Evolutionary conservation across 1,284 basidiomycete genomes (phyloP).

Genomic region (Porphyrellus sp.): DNA sequence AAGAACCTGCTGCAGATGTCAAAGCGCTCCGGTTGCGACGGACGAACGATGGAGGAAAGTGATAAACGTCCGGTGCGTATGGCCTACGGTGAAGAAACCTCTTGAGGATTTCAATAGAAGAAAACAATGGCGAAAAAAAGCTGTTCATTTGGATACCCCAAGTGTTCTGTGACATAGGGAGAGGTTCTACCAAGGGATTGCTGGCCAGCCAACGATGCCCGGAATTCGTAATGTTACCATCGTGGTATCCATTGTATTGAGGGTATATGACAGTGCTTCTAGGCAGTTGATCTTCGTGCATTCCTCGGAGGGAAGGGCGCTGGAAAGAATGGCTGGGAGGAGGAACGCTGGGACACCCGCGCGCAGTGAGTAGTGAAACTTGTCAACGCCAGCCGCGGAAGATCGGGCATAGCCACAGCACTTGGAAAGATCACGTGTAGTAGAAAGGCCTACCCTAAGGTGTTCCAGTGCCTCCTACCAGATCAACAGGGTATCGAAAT

Average conservation of each 20-base stretch:
- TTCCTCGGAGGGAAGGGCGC: slow-evolving; percentile 15
- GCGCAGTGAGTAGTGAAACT: slow-evolving; percentile 3
- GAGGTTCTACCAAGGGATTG: slow-evolving; percentile 14
- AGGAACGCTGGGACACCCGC: neutral
- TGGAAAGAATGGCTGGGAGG: neutral
- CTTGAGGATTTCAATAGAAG: slow-evolving; percentile 19
- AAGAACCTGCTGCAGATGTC: slow-evolving; percentile 12
- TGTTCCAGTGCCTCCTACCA: neutral
- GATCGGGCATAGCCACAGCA: slow-evolving; percentile 9
- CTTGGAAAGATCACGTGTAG: slow-evolving; percentile 21
- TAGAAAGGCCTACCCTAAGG: slow-evolving; percentile 19
- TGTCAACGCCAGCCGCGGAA: neutral
- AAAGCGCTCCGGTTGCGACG: slow-evolving; percentile 25
- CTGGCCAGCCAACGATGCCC: slow-evolving; percentile 30
- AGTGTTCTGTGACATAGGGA: slow-evolving; percentile 9
- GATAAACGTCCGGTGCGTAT: slow-evolving; percentile 8
- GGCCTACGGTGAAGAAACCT: slow-evolving; percentile 20
- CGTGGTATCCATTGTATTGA: slow-evolving; percentile 18
- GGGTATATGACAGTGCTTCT: slow-evolving; percentile 17
- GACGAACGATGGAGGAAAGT: slow-evolving; percentile 25
- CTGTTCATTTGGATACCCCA: slow-evolving; percentile 5
- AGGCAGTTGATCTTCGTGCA: slow-evolving; percentile 19
- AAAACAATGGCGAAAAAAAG: slow-evolving; percentile 7
- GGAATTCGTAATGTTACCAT: slow-evolving; percentile 12
- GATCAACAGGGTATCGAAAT: slow-evolving; percentile 17